Evolutionary conservation across 345 rosid species (phyloP).

Genomic region (Salix koriyanagi): DNA sequence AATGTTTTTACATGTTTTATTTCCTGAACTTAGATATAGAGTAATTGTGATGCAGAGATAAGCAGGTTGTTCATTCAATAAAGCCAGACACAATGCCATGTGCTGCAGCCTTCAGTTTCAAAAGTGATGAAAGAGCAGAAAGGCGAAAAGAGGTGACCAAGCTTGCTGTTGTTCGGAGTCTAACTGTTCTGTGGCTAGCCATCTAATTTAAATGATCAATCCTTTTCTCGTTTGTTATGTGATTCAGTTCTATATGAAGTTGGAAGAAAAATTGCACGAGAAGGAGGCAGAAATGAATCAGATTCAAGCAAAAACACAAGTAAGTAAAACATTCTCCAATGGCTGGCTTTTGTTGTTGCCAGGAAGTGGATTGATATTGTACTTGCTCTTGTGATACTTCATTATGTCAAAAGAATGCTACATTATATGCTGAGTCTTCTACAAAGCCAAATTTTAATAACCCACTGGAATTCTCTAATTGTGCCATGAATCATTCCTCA

Average conservation of each 20-base stretch:
- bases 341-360: background rate
- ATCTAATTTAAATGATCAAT: background rate
- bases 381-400: background rate
- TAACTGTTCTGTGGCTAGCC: background rate
- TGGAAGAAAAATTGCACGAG: conserved; percentile 72
- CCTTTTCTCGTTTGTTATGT: background rate
- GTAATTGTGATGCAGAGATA: conserved; percentile 36
- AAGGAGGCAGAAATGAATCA: conserved; percentile 64
- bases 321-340: conserved; percentile 18
- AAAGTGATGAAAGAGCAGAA: conserved; percentile 65
- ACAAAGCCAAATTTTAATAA: background rate
- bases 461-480: background rate
- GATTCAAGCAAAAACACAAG: conserved; percentile 65
- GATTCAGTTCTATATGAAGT: conserved; percentile 59
- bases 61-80: conserved; percentile 29
- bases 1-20: background rate
- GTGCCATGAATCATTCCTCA: background rate
- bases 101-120: conserved; percentile 50
- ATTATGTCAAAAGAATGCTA: background rate
- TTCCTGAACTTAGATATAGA: conserved; percentile 5
- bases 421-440: background rate
- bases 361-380: background rate
- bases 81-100: conserved; percentile 43
- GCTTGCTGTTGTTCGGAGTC: background rate
- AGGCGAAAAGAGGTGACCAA: conserved; percentile 71